phyloP scores from a whole-genome alignment of 192 early-diverging fungal species.

The Coemansia sp. region DNA sequence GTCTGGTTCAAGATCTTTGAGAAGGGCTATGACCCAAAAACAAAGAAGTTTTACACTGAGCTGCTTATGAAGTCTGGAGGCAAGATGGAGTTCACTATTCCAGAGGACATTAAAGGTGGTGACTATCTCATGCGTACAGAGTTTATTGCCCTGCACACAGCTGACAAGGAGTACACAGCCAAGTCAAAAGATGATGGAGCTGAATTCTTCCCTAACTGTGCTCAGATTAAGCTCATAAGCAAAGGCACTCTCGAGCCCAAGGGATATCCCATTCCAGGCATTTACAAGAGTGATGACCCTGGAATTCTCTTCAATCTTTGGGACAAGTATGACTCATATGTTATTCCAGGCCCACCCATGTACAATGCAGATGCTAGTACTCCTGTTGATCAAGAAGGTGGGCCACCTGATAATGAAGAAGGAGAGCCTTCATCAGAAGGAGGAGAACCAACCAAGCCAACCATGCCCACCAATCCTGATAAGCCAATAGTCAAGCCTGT shows the following conservation, averaged over 20 bases:
- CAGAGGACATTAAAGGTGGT: conserved; percentile 20
- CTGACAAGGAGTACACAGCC: background rate
- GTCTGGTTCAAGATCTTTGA: conserved; percentile 38
- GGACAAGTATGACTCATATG: background rate
- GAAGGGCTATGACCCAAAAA: conserved; percentile 9
- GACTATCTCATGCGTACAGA: conserved; percentile 37
- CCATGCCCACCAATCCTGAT: no score
- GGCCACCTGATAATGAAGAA: background rate
- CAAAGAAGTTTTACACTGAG: conserved; percentile 20
- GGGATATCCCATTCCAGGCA: conserved; percentile 22
- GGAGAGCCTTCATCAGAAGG: background rate
- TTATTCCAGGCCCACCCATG: background rate
- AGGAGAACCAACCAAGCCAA: background rate
- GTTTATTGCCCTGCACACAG: conserved; percentile 32
- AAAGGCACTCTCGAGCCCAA: background rate
- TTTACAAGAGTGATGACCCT: conserved; percentile 18
- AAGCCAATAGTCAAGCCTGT: background rate
- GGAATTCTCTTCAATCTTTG: conserved; percentile 22
- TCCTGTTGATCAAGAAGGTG: background rate
- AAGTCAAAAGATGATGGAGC: conserved; percentile 8
- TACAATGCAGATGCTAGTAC: background rate
- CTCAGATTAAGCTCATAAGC: conserved; percentile 15
- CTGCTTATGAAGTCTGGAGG: conserved; percentile 16
- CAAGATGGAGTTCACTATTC: conserved; percentile 22
- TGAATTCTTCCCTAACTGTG: conserved; percentile 38